phyloP scores from a whole-genome alignment of 2,329 filamentous ascomycete species.

The Colletotrichum sp. region DNA sequence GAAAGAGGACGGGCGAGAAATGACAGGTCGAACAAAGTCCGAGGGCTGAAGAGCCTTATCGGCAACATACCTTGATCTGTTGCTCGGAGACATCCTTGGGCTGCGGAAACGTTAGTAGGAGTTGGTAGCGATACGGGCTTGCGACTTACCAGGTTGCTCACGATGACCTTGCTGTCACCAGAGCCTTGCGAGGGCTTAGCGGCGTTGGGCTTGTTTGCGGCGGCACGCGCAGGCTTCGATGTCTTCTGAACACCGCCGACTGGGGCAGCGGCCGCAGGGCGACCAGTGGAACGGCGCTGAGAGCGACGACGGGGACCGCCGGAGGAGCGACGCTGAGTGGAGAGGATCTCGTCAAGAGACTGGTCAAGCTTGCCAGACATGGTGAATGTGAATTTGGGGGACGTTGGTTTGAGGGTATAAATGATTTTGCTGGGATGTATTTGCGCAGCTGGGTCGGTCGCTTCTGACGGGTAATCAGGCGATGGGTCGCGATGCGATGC shows the following conservation, averaged over 20 bases:
- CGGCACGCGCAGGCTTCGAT: conserved; percentile 64
- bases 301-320: conserved; percentile 51
- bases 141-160: conserved; percentile 90
- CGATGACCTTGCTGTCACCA: conserved; percentile 94
- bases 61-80: conserved; percentile 99
- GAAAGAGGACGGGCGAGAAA: conserved; percentile 42
- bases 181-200: conserved; percentile 65
- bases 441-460: conserved; percentile 6
- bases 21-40: conserved; percentile 72
- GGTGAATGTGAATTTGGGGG: conserved; percentile 37
- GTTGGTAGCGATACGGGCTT: background rate
- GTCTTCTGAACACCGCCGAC: conserved; percentile 88
- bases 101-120: conserved; percentile 61
- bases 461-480: background rate
- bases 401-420: background rate
- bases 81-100: conserved; percentile 94
- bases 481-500: background rate
- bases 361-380: conserved; percentile 98
- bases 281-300: conserved; percentile 55
- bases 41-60: conserved; percentile 72
- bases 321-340: conserved; percentile 69
- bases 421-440: background rate
- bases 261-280: conserved; percentile 68
- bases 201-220: conserved; percentile 65
- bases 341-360: conserved; percentile 97